Conservation (phyloP, 495 filamentous ascomycete species). For the Penicillium nucicola region DNA sequence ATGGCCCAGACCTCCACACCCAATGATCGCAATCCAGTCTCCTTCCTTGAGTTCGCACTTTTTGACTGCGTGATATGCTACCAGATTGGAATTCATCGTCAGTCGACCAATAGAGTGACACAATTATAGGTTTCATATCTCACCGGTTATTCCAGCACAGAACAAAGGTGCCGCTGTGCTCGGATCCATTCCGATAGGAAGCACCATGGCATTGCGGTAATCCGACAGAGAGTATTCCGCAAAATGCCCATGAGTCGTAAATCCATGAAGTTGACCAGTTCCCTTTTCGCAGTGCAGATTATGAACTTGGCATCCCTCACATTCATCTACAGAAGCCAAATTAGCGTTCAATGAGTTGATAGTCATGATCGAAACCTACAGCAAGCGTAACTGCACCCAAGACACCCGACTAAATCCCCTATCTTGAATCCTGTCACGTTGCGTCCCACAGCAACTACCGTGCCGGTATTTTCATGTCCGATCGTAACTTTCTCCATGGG, state of each 20-base stretch:
- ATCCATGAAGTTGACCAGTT: background rate
- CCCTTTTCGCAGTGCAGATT: slow-evolving; percentile 6
- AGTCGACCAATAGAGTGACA: background rate
- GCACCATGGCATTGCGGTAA: background rate
- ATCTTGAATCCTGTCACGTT: slow-evolving; percentile 5
- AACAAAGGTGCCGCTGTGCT: background rate
- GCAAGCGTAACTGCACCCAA: slow-evolving; percentile 9
- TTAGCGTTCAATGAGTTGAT: too few species aligned
- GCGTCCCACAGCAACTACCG: background rate
- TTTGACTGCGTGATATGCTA: slow-evolving; percentile 11
- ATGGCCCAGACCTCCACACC: slow-evolving; percentile 58
- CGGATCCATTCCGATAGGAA: slow-evolving; percentile 3
- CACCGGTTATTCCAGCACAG: slow-evolving; percentile 12
- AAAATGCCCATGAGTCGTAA: slow-evolving; percentile 5
- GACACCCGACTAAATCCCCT: slow-evolving; percentile 9
- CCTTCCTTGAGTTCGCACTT: slow-evolving; percentile 2
- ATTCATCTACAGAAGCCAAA: slow-evolving; percentile 3
- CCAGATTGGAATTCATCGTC: background rate
- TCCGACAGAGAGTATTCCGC: slow-evolving; percentile 5
- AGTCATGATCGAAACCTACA: slow-evolving; percentile 2
- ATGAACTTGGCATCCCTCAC: slow-evolving; percentile 8
- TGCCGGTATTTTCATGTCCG: slow-evolving; percentile 10
- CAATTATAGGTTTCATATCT: too few species aligned
- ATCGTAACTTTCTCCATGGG: slow-evolving; percentile 6
- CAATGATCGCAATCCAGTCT: slow-evolving; percentile 8